A percentile compares a stretch with the other conserved stretches of the same genome.
phyloP scores from a whole-genome alignment of 768 basidiomycete genomes.

The Pulveroboletus frians region DNA sequence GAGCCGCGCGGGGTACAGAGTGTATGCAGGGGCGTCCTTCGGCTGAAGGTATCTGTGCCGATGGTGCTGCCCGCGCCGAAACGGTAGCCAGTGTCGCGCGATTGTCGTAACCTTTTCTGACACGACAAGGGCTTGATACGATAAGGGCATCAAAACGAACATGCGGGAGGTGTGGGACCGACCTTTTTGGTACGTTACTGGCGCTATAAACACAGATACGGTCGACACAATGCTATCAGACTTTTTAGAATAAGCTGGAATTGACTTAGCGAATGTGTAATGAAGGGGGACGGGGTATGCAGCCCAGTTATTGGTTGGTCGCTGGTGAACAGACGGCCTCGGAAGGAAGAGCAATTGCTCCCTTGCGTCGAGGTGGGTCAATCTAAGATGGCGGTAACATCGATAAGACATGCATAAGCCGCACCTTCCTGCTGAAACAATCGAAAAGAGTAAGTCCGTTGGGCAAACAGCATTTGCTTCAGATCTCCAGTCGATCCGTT shows the following conservation, averaged over 20 bases:
- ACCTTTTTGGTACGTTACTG: conserved; percentile 64
- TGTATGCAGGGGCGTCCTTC: conserved; percentile 56
- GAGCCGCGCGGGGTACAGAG: conserved; percentile 51
- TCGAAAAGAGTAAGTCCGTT: conserved; percentile 37
- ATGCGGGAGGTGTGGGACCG: not conserved
- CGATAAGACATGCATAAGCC: not conserved
- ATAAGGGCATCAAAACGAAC: not conserved
- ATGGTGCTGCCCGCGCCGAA: conserved; percentile 59
- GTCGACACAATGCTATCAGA: conserved; percentile 57
- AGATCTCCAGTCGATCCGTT: not conserved
- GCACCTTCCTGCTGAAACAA: conserved; percentile 49
- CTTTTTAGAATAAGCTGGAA: conserved; percentile 48
- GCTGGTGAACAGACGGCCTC: conserved; percentile 23
- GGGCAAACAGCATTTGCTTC: conserved; percentile 35
- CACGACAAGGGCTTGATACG: not conserved
- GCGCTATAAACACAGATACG: conserved; percentile 58
- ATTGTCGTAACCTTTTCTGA: conserved; percentile 48
- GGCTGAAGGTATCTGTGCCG: conserved; percentile 59
- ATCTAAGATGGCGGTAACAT: not conserved
- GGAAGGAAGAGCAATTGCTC: conserved; percentile 1
- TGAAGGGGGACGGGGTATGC: conserved; percentile 18
- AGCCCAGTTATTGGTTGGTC: conserved; percentile 45
- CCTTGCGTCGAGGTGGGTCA: conserved; percentile 40
- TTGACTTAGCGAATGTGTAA: not conserved
- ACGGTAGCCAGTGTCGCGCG: conserved; percentile 49